phyloP scores from a whole-genome alignment of 371 early-diverging fungal species.

The Circinella umbellata region DNA sequence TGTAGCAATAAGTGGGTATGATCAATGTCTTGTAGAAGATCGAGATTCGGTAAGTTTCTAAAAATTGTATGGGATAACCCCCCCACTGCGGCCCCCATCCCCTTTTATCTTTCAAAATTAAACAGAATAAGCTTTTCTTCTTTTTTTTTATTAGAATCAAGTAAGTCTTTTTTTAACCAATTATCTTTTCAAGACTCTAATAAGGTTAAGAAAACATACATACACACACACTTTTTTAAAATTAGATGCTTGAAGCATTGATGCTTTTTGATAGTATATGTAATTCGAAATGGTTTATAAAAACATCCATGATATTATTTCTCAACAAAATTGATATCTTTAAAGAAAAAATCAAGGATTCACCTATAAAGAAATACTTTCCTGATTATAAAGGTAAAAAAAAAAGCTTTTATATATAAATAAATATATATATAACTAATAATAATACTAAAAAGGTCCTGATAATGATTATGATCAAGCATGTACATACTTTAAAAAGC shows the following conservation, averaged over 20 bases:
- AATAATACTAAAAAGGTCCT: conserved; percentile 20
- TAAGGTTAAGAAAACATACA: neutral
- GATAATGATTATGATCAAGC: conserved; percentile 32
- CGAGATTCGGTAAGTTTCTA: conserved; percentile 76
- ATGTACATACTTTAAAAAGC: conserved; percentile 39
- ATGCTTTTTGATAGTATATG: conserved; percentile 94
- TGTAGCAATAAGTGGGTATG: conserved; percentile 93
- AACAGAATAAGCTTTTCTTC: neutral
- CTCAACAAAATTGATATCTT: conserved; percentile 97
- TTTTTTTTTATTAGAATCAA: conserved; percentile 27
- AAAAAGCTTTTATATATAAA: neutral
- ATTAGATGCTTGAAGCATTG: conserved; percentile 90
- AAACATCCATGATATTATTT: conserved; percentile 92
- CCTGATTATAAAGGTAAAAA: conserved; percentile 80
- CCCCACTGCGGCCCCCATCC: too few relatives aligned
- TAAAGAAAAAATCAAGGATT: conserved; percentile 78
- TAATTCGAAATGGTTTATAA: conserved; percentile 92
- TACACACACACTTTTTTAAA: neutral
- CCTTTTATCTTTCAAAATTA: too few relatives aligned
- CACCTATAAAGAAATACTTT: conserved; percentile 83
- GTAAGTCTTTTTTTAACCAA: conserved; percentile 8
- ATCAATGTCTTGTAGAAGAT: conserved; percentile 94
- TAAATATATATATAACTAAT: neutral
- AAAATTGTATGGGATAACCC: too few relatives aligned
- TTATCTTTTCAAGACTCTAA: too few relatives aligned